Conservation (phyloP, 2,329 filamentous ascomycete genomes). For the Microascus cirrosus region DNA sequence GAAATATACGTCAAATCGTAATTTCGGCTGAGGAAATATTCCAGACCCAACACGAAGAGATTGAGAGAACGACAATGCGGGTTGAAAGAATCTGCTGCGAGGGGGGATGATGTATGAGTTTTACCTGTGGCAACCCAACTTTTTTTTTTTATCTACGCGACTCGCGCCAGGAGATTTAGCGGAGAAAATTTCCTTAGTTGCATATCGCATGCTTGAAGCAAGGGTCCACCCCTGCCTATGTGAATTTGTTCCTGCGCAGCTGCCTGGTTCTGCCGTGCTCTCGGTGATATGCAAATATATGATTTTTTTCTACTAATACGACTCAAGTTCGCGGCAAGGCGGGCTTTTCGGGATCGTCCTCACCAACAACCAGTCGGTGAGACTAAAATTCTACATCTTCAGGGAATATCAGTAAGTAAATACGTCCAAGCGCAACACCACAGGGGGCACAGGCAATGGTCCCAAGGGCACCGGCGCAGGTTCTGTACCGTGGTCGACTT, state of each 20-base stretch:
- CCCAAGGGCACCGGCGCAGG: no score
- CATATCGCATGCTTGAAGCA: background rate
- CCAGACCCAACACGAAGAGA: background rate
- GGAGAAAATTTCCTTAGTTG: background rate
- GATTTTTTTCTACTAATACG: no score
- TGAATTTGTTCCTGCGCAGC: background rate
- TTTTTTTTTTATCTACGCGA: background rate
- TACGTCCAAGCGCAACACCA: no score
- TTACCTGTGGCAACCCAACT: background rate
- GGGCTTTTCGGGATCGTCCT: no score
- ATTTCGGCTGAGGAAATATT: background rate
- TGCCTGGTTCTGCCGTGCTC: no score
- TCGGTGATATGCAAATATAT: no score
- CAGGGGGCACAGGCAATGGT: no score
- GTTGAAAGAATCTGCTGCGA: background rate
- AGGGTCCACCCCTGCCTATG: background rate
- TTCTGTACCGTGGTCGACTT: no score
- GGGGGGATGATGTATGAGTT: background rate
- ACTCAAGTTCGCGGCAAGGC: no score
- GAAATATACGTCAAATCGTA: background rate
- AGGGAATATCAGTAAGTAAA: no score
- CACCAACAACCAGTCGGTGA: no score
- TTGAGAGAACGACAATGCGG: background rate
- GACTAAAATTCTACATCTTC: no score
- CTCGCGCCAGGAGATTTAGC: background rate